Evolutionary conservation across 345 rosid genomes (phyloP).

Genomic region (Cardamine resedifolia): DNA sequence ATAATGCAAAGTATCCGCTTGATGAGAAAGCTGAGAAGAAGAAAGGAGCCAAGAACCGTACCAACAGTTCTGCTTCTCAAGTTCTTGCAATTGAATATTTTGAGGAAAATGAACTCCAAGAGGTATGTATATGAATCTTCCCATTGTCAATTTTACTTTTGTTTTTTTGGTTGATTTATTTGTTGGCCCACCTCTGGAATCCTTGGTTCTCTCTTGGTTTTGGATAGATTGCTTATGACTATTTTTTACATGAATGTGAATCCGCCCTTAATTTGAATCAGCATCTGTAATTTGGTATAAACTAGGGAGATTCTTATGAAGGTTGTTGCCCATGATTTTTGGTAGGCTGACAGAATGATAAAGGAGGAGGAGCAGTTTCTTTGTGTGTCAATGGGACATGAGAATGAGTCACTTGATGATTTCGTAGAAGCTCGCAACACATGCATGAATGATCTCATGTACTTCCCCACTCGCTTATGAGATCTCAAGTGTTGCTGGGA

Average conservation of each 20-base stretch:
- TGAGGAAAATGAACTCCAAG: conserved; percentile 77
- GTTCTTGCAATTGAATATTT: conserved; percentile 71
- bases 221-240: conserved; percentile 1
- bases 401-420: conserved; percentile 75
- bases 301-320: neutral
- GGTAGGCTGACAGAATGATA: conserved; percentile 71
- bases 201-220: too few relatives aligned
- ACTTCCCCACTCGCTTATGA: conserved; percentile 93
- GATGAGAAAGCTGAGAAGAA: conserved; percentile 78
- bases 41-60: conserved; percentile 69
- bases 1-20: conserved; percentile 98
- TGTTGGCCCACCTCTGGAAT: too few relatives aligned
- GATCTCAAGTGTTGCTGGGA: conserved; percentile 93
- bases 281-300: neutral
- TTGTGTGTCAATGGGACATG: conserved; percentile 88
- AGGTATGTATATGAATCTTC: conserved; percentile 45
- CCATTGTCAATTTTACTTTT: neutral
- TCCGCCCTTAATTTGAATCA: conserved; percentile 12
- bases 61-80: conserved; percentile 52
- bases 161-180: conserved; percentile 5
- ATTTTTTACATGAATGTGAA: neutral
- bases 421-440: conserved; percentile 88
- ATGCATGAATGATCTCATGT: conserved; percentile 91
- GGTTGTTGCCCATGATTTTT: neutral
- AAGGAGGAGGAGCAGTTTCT: conserved; percentile 71